These are phyloP conservation scores for Metschnikowia gruessii DNA, from an alignment of 805 yeast genomes.

Conservation along the genomic window DNA sequence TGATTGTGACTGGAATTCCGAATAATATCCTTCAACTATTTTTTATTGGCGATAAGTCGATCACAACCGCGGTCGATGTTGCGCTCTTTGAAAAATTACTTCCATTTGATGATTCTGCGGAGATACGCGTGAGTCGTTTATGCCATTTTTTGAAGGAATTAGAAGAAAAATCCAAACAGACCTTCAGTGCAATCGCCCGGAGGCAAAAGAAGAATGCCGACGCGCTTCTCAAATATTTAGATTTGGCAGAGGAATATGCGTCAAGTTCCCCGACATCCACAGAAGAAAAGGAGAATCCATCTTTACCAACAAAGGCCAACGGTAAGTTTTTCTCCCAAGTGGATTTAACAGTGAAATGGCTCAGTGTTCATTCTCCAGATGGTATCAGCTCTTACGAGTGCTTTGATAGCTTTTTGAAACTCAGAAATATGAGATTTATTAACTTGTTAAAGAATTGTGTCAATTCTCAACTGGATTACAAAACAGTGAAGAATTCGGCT, in stretches of 20 bases:
- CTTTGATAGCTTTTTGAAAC: conserved; percentile 48
- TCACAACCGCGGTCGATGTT: conserved; percentile 64
- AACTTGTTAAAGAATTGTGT: conserved; percentile 54
- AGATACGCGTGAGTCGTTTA: conserved; percentile 51
- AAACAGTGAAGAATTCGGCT: conserved; percentile 56
- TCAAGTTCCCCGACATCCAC: conserved; percentile 20
- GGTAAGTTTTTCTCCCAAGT: conserved; percentile 32
- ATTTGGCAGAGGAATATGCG: conserved; percentile 44
- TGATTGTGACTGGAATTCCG: conserved; percentile 54
- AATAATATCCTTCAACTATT: conserved; percentile 59
- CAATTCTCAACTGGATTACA: conserved; percentile 56
- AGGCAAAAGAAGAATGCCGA: conserved; percentile 62
- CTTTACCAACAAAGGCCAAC: conserved; percentile 1
- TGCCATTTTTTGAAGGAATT: conserved; percentile 47
- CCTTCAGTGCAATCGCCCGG: conserved; percentile 65
- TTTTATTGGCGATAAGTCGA: conserved; percentile 67
- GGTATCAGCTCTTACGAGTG: conserved; percentile 47
- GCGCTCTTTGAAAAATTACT: conserved; percentile 57
- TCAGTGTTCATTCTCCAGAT: conserved; percentile 56
- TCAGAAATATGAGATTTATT: conserved; percentile 58
- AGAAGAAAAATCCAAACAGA: conserved; percentile 54
- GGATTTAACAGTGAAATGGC: conserved; percentile 59
- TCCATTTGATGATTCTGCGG: conserved; percentile 47
- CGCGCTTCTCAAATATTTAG: conserved; percentile 49
- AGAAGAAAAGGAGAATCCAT: conserved; percentile 21